phyloP scores from a whole-genome alignment of 2,329 filamentous ascomycete species.

The Sarocladium strictum region DNA sequence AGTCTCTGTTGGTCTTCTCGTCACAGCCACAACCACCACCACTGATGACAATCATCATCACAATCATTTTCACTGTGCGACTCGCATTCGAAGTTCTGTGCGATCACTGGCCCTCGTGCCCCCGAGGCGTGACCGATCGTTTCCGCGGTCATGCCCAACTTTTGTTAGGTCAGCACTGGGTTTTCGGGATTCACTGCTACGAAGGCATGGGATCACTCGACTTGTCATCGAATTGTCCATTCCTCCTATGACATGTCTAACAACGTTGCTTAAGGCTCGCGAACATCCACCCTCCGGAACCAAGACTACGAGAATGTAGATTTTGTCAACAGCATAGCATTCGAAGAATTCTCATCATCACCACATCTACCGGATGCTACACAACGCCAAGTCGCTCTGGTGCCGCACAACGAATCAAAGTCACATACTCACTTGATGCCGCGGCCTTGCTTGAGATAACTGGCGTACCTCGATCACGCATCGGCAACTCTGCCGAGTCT shows the following conservation, averaged over 20 bases:
- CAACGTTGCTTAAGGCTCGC: no score
- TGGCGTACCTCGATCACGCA: background rate
- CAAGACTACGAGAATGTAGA: no score
- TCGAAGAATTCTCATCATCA: no score
- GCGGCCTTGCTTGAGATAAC: background rate
- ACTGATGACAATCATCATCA: background rate
- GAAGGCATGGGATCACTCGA: background rate
- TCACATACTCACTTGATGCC: background rate
- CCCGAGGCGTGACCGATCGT: background rate
- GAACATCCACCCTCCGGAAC: no score
- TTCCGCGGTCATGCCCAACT: background rate
- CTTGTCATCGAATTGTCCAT: background rate
- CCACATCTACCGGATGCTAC: no score
- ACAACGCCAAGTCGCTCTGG: no score
- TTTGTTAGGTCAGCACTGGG: background rate
- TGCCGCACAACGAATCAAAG: no score
- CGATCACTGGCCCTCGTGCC: background rate
- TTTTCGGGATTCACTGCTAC: conserved; percentile 1
- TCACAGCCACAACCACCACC: background rate
- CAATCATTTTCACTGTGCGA: background rate
- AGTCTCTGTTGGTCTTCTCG: no score
- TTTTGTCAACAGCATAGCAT: no score
- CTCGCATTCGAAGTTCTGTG: background rate
- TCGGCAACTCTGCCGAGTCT: background rate
- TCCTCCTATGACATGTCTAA: no score